Percentiles rank a stretch among this genome's conserved stretches.
Evolutionary conservation across 2,329 filamentous ascomycete genomes (phyloP).

Genomic region (Bertia moriformis): DNA sequence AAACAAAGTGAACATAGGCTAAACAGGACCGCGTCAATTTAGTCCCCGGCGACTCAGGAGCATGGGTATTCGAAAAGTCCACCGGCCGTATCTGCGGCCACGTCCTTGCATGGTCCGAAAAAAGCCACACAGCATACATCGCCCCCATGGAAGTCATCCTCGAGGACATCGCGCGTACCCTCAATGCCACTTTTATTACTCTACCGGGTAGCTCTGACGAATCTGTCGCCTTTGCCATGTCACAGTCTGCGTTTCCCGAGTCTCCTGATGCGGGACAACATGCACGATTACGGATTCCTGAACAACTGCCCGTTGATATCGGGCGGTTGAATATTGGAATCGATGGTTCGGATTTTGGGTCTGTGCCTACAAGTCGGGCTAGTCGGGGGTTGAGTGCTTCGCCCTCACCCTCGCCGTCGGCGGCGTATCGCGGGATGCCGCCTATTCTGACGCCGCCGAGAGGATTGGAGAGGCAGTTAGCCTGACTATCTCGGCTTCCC

Average conservation of each 20-base stretch:
- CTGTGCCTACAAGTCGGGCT: neutral
- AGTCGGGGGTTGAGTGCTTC: neutral
- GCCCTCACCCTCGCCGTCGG: too few species aligned
- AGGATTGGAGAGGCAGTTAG: neutral
- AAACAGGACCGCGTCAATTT: too few species aligned
- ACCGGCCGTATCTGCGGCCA: slow-evolving; percentile 47
- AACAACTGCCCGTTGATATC: neutral
- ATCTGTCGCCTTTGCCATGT: neutral
- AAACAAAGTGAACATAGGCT: too few species aligned
- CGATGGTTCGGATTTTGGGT: too few species aligned
- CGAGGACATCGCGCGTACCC: slow-evolving; percentile 42
- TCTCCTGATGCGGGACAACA: neutral
- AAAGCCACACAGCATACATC: slow-evolving; percentile 44
- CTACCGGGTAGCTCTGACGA: neutral
- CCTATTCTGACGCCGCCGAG: neutral
- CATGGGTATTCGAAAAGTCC: slow-evolving; percentile 52
- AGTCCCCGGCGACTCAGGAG: slow-evolving; percentile 49
- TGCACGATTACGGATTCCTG: neutral
- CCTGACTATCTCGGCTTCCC: neutral
- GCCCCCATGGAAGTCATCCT: slow-evolving; percentile 55
- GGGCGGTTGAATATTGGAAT: neutral
- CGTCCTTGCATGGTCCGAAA: slow-evolving; percentile 45
- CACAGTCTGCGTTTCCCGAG: too few species aligned
- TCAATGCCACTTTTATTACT: slow-evolving; percentile 22
- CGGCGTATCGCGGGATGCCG: neutral